Evolutionary conservation across 306 rosid genomes (phyloP).

Genomic region (Purshia tridentata): DNA sequence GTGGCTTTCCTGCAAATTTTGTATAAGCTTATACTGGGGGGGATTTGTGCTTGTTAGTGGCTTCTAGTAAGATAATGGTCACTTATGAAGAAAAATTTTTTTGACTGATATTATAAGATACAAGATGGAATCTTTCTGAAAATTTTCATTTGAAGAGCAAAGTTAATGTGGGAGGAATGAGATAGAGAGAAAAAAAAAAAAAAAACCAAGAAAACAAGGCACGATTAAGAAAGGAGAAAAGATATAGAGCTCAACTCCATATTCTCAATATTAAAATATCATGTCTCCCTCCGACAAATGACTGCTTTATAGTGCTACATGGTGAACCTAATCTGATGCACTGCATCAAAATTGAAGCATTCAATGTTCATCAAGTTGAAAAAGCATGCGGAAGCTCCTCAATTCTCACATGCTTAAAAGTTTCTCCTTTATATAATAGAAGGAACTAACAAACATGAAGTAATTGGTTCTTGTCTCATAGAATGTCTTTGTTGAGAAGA

Average conservation of each 20-base stretch:
- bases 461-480: slow-evolving; percentile 2
- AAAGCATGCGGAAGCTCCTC: background rate
- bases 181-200: background rate
- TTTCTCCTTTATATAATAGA: background rate
- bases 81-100: background rate
- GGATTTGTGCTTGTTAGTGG: background rate
- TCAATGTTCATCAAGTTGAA: background rate
- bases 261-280: too few relatives aligned
- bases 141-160: background rate
- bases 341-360: background rate
- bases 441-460: background rate
- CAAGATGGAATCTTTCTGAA: background rate
- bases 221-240: too few relatives aligned
- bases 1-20: background rate
- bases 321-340: background rate
- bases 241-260: too few relatives aligned
- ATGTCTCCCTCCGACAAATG: background rate
- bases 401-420: background rate
- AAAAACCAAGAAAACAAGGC: too few relatives aligned
- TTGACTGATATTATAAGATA: too few relatives aligned
- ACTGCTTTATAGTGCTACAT: background rate
- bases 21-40: background rate
- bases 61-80: background rate
- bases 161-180: background rate
- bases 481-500: background rate